These are phyloP conservation scores for Magnolia changhungtana DNA, from an alignment of 164 flowering plant genomes.

Conservation along the genomic window DNA sequence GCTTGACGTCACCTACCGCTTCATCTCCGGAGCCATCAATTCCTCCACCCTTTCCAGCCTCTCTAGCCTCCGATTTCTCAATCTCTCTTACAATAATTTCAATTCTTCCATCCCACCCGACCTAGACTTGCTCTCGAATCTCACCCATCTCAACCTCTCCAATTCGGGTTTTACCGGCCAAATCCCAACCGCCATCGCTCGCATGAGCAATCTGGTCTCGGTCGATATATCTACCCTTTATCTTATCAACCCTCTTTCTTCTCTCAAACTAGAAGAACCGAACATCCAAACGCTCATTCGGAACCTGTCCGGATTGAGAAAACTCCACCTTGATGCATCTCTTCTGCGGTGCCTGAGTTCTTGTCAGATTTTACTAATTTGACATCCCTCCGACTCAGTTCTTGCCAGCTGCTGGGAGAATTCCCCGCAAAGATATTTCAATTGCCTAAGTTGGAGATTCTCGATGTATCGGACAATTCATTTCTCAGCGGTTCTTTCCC, in stretches of 20 bases:
- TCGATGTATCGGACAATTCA: conserved; percentile 20
- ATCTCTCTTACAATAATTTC: conserved; percentile 39
- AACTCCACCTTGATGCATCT: conserved; percentile 36
- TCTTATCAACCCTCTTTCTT: neutral
- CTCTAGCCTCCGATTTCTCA: conserved; percentile 27
- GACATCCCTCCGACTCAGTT: conserved; percentile 25
- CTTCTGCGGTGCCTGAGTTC: conserved; percentile 30
- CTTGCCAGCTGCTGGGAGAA: conserved; percentile 25
- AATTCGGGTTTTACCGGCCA: conserved; percentile 42
- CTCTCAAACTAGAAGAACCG: neutral
- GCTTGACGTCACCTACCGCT: conserved; percentile 29
- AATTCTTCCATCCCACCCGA: conserved; percentile 28
- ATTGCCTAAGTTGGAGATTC: conserved; percentile 18
- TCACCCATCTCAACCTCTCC: conserved; percentile 48
- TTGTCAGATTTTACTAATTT: conserved; percentile 25
- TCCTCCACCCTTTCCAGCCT: neutral
- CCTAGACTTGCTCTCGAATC: conserved; percentile 23
- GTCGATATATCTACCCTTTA: conserved; percentile 13
- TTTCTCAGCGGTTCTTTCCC: conserved; percentile 33
- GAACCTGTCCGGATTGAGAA: conserved; percentile 24
- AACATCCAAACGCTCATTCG: neutral
- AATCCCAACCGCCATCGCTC: conserved; percentile 32
- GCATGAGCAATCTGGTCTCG: conserved; percentile 21
- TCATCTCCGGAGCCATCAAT: conserved; percentile 13
- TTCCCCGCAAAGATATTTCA: conserved; percentile 15